phyloP scores from a whole-genome alignment of 257 asterid genomes.

The Catharanthus roseus region DNA sequence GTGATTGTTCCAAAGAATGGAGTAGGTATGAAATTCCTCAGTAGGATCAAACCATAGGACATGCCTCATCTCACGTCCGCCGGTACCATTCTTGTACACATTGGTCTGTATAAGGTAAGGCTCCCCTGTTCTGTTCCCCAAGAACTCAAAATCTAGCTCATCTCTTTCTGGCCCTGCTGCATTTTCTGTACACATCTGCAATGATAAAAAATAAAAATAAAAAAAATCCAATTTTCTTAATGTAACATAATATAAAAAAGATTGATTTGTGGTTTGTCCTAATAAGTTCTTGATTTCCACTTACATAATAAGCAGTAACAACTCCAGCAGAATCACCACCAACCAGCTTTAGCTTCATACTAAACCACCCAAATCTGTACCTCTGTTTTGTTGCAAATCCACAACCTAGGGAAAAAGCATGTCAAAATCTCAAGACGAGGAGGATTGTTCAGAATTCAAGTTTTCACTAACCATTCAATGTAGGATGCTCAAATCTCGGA shows the following conservation, averaged over 20 bases:
- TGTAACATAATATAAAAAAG: not conserved
- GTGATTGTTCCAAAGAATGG: constrained; percentile 79
- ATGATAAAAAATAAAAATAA: not conserved
- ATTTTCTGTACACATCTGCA: constrained; percentile 79
- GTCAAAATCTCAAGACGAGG: too few relatives aligned
- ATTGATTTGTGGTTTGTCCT: not conserved
- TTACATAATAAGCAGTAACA: constrained; percentile 94
- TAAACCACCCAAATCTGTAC: constrained; percentile 96
- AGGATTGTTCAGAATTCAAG: too few relatives aligned
- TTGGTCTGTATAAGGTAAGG: constrained; percentile 84
- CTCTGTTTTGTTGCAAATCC: constrained; percentile 76
- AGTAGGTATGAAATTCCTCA: constrained; percentile 64
- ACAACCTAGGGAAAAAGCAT: constrained; percentile 42
- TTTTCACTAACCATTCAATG: too few relatives aligned
- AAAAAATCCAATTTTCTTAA: too few relatives aligned
- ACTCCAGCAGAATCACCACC: constrained; percentile 98
- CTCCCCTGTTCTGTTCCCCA: constrained; percentile 89
- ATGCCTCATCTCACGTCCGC: constrained; percentile 87
- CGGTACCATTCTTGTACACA: constrained; percentile 91
- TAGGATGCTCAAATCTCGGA: too few relatives aligned
- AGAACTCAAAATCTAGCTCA: constrained; percentile 87
- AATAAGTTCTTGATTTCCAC: constrained; percentile 11
- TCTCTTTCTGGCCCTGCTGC: constrained; percentile 83
- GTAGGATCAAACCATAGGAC: constrained; percentile 90
- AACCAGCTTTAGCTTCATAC: constrained; percentile 81